These are phyloP conservation scores for Sporothrix brunneoviolacea DNA, from an alignment of 2,329 filamentous ascomycete genomes.

Conservation along the genomic window DNA sequence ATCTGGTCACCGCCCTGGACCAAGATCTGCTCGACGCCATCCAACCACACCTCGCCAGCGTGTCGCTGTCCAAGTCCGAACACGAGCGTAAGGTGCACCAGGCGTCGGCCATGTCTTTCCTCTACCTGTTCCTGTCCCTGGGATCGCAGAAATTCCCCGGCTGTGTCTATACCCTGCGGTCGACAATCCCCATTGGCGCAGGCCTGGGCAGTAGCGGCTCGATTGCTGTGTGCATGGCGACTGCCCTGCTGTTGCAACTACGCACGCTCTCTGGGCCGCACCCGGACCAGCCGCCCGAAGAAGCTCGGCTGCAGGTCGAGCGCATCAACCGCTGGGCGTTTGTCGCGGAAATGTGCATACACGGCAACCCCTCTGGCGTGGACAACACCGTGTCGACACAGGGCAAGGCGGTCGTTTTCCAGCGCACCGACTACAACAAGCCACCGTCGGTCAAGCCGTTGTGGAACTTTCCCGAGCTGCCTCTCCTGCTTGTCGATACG, in stretches of 20 bases:
- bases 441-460: slow-evolving; percentile 71
- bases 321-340: slow-evolving; percentile 98
- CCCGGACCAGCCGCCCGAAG: slow-evolving; percentile 78
- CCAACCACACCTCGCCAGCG: slow-evolving; percentile 65
- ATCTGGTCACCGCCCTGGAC: slow-evolving; percentile 77
- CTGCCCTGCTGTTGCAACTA: slow-evolving; percentile 80
- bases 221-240: slow-evolving; percentile 80
- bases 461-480: slow-evolving; percentile 85
- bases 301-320: slow-evolving; percentile 85
- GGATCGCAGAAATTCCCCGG: slow-evolving; percentile 72
- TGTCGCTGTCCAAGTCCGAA: slow-evolving; percentile 61
- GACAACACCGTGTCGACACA: slow-evolving; percentile 95
- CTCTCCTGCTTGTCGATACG: slow-evolving; percentile 84
- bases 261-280: slow-evolving; percentile 85
- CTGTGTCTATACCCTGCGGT: slow-evolving; percentile 84
- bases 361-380: slow-evolving; percentile 92
- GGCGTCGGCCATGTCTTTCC: slow-evolving; percentile 73
- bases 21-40: slow-evolving; percentile 73
- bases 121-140: slow-evolving; percentile 88
- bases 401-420: slow-evolving; percentile 90
- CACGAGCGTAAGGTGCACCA: slow-evolving; percentile 78
- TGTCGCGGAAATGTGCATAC: slow-evolving; percentile 93
- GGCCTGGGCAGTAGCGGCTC: slow-evolving; percentile 92
- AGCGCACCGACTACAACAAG: slow-evolving; percentile 68
- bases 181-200: slow-evolving; percentile 86